Base-by-base conservation (phyloP, 225 moss, liverwort and hornwort species). In the Asterella californica region DNA sequence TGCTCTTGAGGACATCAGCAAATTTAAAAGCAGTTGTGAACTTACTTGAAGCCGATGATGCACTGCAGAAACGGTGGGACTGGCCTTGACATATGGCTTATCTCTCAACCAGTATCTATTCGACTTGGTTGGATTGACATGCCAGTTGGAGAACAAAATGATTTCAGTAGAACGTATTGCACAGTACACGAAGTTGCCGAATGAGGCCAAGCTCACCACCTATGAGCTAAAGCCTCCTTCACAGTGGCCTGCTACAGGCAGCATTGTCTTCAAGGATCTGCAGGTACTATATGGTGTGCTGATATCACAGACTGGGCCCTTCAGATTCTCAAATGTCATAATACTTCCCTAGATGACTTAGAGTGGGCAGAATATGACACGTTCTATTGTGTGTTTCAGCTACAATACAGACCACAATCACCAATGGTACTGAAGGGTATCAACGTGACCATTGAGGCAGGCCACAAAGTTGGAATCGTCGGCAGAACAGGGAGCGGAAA, bases 341-440 rank as follows among this genome's bases (percentile, higher is more conserved):
- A n/a, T 62, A 4, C 1, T 19, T 2, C 2, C 29, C 17, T 19
- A 57, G 57, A 62, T 27, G 22, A 62, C 3, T 21, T 11, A n/a
- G 33, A 32, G 14, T 33, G 32, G 24, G 5, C 18, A 33, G 69
- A 17, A 45, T 37, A 22, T 36, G 9, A 37, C 69, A 21, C 19
- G 38, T 21, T 24, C 1, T 70, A 22, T 14, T 70, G 21, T 38
- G 42, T 37, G 69, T 22, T 62, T 64, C 80, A 92, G 92, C 82
- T 94, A 32, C 92, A 90, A 10, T 92, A 94, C 62, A 81, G 94
- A 74, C 86, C 90, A 66, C 72, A 86, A 76, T 81, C 88, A 72
- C 94, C 92, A 72, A 83, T 94, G 45, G 94, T 94, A 24, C 62
- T 94, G 63, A 91, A 92, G 71, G 92, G 94, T 54, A 88, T 94